Base-by-base conservation (phyloP, 2,329 filamentous ascomycete species). In the Rhinocladiella similis region DNA sequence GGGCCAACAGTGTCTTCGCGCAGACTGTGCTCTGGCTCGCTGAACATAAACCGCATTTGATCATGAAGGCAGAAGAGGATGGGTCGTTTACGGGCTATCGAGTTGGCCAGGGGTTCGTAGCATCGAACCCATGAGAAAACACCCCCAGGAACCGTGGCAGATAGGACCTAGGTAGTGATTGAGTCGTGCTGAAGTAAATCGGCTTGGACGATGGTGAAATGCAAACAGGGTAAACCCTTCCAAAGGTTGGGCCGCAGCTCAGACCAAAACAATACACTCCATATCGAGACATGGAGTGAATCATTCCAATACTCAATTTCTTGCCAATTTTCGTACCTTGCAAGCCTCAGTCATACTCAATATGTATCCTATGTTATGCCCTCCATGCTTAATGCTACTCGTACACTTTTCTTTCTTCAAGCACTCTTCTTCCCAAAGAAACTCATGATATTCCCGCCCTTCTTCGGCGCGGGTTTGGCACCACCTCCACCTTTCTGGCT, bases 1-100 rank as follows among this genome's bases (percentile, higher is more conserved):
- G 92, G 94, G 94, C 94, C 10, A 99, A 99, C 66, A 94, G 91
- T 1, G 91, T 99, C 10, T 97, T 96, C 74, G 91, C 93, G 13
- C 87, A 91, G 72, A 96, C 92, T 0, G 90, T 99, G 45, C 76
- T 99, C 50, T 91, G 97, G 75, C 70, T 99, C 50, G 94, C 92
- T 1, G 87, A 88, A 73, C 79, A 93, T 70, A 96, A 96, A 73
- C 94, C 94, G 3, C 84, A 96, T 72, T 72, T 97, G 65, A 81
- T 97, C 38, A 96, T 97, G 70, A 87, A 85, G 13, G 73, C 83
- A 41, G 85, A 48, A 7, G 43, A 42, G n/a, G 86, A 85, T 12
- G 73, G 83, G 38, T 16, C n/a, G 47, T 84, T 51, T 14, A 59
- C 16, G 38, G 47, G 47, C 22, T 66, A 66, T 50, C 46, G 56